phyloP scores from a whole-genome alignment of 495 filamentous ascomycete species.

The Aspergillus leporis region DNA sequence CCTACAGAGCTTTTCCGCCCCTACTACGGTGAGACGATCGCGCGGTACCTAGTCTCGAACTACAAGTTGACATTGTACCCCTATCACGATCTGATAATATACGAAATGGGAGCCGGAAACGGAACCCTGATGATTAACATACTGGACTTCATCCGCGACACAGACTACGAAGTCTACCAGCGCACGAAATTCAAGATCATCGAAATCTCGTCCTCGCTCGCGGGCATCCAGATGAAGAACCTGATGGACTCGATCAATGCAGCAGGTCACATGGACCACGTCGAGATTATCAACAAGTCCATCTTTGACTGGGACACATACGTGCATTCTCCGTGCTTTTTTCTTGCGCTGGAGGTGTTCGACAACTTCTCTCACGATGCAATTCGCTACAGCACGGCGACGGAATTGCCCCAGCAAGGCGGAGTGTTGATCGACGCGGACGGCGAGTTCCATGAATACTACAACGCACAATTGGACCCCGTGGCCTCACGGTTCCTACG shows the following conservation, averaged over 20 bases:
- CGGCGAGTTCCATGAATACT: slow-evolving; percentile 96
- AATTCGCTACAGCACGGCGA: slow-evolving; percentile 79
- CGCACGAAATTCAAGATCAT: slow-evolving; percentile 94
- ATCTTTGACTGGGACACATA: slow-evolving; percentile 91
- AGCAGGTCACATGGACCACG: slow-evolving; percentile 75
- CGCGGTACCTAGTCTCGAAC: slow-evolving; percentile 89
- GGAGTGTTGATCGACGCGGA: slow-evolving; percentile 77
- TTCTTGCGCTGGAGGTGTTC: slow-evolving; percentile 97
- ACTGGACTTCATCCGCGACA: slow-evolving; percentile 90
- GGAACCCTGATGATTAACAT: slow-evolving; percentile 98
- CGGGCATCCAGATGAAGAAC: slow-evolving; percentile 71
- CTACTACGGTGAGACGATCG: slow-evolving; percentile 95
- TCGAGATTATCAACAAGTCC: slow-evolving; percentile 91
- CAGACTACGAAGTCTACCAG: slow-evolving; percentile 87
- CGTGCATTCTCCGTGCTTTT: slow-evolving; percentile 90
- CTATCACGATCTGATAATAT: slow-evolving; percentile 96
- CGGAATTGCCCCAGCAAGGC: slow-evolving; percentile 78
- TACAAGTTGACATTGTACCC: slow-evolving; percentile 93
- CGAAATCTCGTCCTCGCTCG: slow-evolving; percentile 84
- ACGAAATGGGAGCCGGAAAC: slow-evolving; percentile 97
- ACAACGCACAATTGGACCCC: slow-evolving; percentile 75
- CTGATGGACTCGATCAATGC: slow-evolving; percentile 61
- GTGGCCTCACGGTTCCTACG: slow-evolving; percentile 78
- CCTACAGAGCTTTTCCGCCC: slow-evolving; percentile 96
- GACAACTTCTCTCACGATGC: slow-evolving; percentile 98